Percentiles rank a stretch among this genome's conserved stretches.
phyloP scores from a whole-genome alignment of 768 basidiomycete genomes.

The Collybia nuda region DNA sequence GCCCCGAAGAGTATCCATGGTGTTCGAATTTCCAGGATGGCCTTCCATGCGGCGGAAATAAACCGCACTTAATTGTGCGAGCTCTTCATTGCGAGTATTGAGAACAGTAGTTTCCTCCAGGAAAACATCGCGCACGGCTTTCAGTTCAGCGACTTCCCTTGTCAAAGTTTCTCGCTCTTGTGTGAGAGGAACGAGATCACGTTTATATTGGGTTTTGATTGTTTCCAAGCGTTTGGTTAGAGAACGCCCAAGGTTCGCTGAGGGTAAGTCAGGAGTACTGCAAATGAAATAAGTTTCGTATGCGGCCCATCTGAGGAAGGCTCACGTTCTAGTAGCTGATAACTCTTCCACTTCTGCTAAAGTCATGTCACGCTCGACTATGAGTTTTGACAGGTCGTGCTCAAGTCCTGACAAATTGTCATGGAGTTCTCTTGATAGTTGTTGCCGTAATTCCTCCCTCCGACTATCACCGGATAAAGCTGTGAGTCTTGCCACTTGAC shows the following conservation, averaged over 20 bases:
- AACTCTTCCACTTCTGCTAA: constrained; percentile 94
- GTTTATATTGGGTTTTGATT: constrained; percentile 84
- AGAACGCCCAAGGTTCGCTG: constrained; percentile 58
- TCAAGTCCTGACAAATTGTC: constrained; percentile 78
- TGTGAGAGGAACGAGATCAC: constrained; percentile 82
- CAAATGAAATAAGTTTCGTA: constrained; percentile 7
- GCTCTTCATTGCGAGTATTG: constrained; percentile 89
- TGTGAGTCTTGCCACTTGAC: constrained; percentile 84
- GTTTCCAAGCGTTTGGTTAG: constrained; percentile 84
- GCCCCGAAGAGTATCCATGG: constrained; percentile 19
- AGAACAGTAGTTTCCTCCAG: constrained; percentile 91
- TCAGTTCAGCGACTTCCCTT: constrained; percentile 85
- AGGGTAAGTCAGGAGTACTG: constrained; percentile 35
- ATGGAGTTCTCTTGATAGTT: constrained; percentile 76
- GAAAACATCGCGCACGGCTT: constrained; percentile 81
- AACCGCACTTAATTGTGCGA: constrained; percentile 84
- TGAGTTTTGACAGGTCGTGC: constrained; percentile 82
- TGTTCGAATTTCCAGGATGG: constrained; percentile 33
- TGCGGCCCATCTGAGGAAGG: constrained; percentile 9
- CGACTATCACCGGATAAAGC: constrained; percentile 81
- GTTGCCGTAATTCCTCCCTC: constrained; percentile 75
- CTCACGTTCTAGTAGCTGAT: constrained; percentile 69
- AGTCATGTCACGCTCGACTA: constrained; percentile 87
- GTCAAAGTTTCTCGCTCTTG: constrained; percentile 76
- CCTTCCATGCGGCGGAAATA: constrained; percentile 78